Conservation (phyloP, 2,329 filamentous ascomycete genomes). For the Fusarium gaditjirri region DNA sequence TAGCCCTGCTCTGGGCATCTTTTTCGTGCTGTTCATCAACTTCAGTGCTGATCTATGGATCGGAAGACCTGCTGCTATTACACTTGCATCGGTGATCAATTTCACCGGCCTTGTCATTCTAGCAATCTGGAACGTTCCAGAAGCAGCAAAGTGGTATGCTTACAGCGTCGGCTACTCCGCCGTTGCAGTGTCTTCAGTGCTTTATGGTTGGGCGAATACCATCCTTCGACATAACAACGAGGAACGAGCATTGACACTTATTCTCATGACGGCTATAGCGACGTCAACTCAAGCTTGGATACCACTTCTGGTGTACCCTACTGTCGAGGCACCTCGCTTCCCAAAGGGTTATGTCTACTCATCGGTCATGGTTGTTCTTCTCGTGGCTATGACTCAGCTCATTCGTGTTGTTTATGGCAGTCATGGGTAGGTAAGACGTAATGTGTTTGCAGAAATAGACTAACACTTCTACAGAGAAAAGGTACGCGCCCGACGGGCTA, state of each 20-base stretch:
- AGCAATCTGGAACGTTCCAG: not conserved
- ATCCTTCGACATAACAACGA: not conserved
- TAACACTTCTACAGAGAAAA: not conserved
- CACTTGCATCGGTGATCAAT: not conserved
- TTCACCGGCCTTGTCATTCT: not conserved
- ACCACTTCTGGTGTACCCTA: not conserved
- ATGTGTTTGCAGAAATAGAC: not conserved
- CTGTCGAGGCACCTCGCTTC: not conserved
- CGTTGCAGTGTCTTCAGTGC: accelerated
- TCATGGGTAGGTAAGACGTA: not conserved
- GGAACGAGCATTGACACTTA: not conserved
- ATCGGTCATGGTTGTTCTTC: not conserved
- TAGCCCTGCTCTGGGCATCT: not conserved
- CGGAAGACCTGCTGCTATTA: not conserved
- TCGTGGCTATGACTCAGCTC: not conserved
- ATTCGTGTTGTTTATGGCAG: not conserved
- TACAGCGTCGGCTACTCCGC: not conserved
- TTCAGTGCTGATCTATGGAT: not conserved
- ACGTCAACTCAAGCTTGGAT: not conserved
- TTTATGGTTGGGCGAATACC: not conserved
- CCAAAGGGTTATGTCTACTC: not conserved
- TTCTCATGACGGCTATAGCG: not conserved
- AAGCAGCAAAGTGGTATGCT: not conserved
- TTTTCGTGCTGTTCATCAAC: not conserved
- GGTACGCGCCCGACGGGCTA: not conserved